phyloP scores from a whole-genome alignment of 148 eudicot species.

The Selenicereus undatus region DNA sequence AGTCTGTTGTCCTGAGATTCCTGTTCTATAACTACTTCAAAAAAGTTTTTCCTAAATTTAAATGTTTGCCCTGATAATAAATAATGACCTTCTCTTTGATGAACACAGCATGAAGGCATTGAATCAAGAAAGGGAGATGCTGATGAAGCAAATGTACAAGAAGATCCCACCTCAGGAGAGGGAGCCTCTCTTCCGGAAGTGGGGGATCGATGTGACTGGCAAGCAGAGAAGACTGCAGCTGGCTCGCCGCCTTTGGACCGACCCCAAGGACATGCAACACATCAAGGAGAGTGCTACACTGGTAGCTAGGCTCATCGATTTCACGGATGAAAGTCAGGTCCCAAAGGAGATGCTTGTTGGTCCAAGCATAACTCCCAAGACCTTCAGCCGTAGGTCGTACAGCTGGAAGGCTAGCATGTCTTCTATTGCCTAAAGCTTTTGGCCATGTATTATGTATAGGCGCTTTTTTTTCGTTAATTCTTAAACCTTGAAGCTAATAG shows the following conservation, averaged over 20 bases:
- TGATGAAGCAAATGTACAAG: constrained; percentile 61
- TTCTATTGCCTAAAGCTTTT: constrained; percentile 13
- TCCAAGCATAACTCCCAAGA: constrained; percentile 45
- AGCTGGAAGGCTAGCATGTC: constrained; percentile 45
- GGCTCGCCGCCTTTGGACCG: constrained; percentile 52
- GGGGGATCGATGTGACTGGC: constrained; percentile 69
- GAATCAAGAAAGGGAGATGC: constrained; percentile 69
- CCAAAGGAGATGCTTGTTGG: constrained; percentile 88
- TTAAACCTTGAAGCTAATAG: neutral
- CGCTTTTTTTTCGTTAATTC: neutral
- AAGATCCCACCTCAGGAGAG: constrained; percentile 56
- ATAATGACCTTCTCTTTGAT: constrained; percentile 7
- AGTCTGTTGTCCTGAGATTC: too few relatives aligned
- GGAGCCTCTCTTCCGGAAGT: constrained; percentile 53
- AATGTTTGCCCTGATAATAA: neutral
- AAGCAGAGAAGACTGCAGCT: constrained; percentile 72
- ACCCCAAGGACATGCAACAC: constrained; percentile 62
- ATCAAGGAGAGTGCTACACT: constrained; percentile 67
- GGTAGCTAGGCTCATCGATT: constrained; percentile 72
- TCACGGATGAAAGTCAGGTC: constrained; percentile 46
- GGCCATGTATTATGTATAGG: neutral
- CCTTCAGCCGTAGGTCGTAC: constrained; percentile 42
- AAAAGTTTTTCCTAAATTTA: neutral
- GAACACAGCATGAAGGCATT: constrained; percentile 51
- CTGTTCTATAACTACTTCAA: too few relatives aligned